Conservation (phyloP, 1,284 basidiomycete species). For the Volvariella volvacea region DNA sequence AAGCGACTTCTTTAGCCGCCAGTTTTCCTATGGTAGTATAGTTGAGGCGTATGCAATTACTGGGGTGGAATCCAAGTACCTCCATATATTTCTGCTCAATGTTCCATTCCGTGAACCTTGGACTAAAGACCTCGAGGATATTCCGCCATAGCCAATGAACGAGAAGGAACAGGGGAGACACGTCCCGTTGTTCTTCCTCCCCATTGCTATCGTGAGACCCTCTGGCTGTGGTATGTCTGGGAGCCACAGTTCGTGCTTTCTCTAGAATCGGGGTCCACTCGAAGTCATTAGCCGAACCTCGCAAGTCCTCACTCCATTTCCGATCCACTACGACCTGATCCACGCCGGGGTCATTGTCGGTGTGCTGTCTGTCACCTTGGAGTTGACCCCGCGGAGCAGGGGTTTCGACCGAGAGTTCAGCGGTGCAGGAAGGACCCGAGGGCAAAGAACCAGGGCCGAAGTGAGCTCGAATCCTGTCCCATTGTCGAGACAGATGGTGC, state of each 20-base stretch:
- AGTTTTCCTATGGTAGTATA: constrained; percentile 32
- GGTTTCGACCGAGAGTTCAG: background rate
- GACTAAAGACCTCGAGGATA: constrained; percentile 44
- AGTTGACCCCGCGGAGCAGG: no score
- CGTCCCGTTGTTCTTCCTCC: constrained; percentile 19
- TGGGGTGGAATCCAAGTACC: constrained; percentile 15
- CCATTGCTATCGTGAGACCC: constrained; percentile 24
- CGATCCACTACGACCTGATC: constrained; percentile 72
- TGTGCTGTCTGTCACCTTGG: constrained; percentile 10
- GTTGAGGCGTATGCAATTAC: constrained; percentile 4
- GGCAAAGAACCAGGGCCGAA: constrained; percentile 4
- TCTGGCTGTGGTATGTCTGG: constrained; percentile 17
- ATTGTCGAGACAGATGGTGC: no score
- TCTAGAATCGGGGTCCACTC: background rate
- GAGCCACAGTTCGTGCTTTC: background rate
- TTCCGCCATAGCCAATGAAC: constrained; percentile 29
- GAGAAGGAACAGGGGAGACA: constrained; percentile 20
- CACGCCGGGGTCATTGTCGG: constrained; percentile 32
- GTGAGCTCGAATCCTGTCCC: no score
- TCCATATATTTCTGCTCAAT: constrained; percentile 52
- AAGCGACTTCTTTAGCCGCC: constrained; percentile 45
- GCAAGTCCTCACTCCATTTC: constrained; percentile 54
- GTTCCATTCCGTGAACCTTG: constrained; percentile 49
- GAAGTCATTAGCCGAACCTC: background rate
- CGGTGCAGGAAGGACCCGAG: constrained; percentile 18